Evolutionary conservation across 352 stramenopile species (phyloP).

Genomic region (Pythium phragmitis): DNA sequence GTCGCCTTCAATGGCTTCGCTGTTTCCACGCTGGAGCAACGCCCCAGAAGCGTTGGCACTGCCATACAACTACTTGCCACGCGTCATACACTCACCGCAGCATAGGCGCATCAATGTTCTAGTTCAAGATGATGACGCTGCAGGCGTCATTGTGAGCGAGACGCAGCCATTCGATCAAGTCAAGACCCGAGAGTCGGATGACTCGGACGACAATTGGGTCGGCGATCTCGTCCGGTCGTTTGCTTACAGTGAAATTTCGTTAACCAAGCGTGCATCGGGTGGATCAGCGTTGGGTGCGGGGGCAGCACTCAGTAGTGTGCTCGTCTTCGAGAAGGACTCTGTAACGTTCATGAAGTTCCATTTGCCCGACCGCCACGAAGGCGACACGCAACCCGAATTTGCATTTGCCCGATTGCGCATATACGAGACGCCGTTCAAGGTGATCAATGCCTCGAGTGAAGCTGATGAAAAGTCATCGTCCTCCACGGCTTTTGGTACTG

Average conservation of each 20-base stretch:
- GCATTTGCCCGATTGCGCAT: slow-evolving; percentile 35
- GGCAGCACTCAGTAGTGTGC: slow-evolving; percentile 35
- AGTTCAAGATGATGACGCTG: slow-evolving; percentile 49
- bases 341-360: slow-evolving; percentile 75
- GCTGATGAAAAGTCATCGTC: neutral
- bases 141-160: slow-evolving; percentile 41
- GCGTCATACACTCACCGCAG: slow-evolving; percentile 43
- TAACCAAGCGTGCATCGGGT: slow-evolving; percentile 7
- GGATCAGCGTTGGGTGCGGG: slow-evolving; percentile 2
- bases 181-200: slow-evolving; percentile 40
- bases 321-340: slow-evolving; percentile 44
- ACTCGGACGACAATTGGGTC: slow-evolving; percentile 44
- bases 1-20: slow-evolving; percentile 22
- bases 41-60: slow-evolving; percentile 19
- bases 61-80: slow-evolving; percentile 67
- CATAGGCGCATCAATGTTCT: slow-evolving; percentile 50
- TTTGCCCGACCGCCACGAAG: slow-evolving; percentile 46
- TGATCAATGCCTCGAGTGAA: slow-evolving; percentile 41
- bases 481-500: slow-evolving; percentile 37
- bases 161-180: slow-evolving; percentile 38
- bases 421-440: slow-evolving; percentile 67
- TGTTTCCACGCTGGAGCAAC: slow-evolving; percentile 33
- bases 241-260: slow-evolving; percentile 59
- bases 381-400: slow-evolving; percentile 42
- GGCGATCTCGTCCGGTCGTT: slow-evolving; percentile 48